phyloP scores from a whole-genome alignment of 1,139 yeast species.

The Pichia sp. region DNA sequence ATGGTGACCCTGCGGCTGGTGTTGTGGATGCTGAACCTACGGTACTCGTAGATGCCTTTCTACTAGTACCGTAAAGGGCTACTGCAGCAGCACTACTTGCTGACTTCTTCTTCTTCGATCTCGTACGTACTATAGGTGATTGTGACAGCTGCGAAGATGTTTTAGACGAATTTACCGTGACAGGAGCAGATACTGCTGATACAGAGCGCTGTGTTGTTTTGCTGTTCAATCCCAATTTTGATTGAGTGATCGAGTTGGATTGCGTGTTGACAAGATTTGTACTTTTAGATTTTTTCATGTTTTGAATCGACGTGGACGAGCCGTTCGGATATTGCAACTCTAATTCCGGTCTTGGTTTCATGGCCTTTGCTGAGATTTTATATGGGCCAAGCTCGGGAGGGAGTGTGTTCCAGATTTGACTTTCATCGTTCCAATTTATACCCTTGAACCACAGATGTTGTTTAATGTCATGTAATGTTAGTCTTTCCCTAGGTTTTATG shows the following conservation, averaged over 20 bases:
- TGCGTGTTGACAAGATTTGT: not conserved
- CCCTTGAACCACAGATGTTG: conserved; percentile 68
- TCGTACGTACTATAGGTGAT: not conserved
- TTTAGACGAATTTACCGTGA: not conserved
- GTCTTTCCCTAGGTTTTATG: conserved; percentile 62
- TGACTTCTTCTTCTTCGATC: conserved; percentile 10
- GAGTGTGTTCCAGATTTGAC: conserved; percentile 60
- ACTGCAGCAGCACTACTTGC: conserved; percentile 24
- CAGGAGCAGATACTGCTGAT: conserved; percentile 13
- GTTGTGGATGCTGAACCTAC: conserved; percentile 3
- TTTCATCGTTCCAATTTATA: conserved; percentile 61
- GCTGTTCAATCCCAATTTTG: not conserved
- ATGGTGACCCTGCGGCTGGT: not conserved
- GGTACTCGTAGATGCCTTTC: conserved; percentile 6
- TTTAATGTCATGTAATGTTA: conserved; percentile 62
- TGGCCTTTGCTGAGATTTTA: conserved; percentile 53
- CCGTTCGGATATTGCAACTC: conserved; percentile 28
- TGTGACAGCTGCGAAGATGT: conserved; percentile 2
- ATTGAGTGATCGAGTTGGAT: not conserved
- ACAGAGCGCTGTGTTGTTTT: conserved; percentile 4
- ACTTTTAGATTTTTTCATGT: conserved; percentile 11
- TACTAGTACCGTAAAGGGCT: conserved; percentile 20
- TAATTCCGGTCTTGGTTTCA: conserved; percentile 52
- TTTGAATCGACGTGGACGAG: conserved; percentile 13
- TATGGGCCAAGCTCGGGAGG: conserved; percentile 83